phyloP scores from a whole-genome alignment of 106 monocot genomes.

The Iris macrosiphon region DNA sequence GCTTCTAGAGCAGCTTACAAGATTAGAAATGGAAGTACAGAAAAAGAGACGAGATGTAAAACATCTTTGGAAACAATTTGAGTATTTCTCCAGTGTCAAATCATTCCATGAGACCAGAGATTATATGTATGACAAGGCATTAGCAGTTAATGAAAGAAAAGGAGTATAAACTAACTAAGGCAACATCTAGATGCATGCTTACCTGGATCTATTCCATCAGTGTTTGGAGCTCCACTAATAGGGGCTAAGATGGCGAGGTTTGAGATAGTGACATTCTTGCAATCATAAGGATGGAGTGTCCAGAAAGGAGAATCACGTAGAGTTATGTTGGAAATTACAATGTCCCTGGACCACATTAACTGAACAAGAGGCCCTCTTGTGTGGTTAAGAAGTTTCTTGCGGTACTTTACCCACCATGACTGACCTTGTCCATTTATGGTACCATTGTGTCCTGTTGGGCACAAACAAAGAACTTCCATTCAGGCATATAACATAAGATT shows the following conservation, averaged over 20 bases:
- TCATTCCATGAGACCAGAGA: too few species aligned
- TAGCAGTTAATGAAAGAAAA: background rate
- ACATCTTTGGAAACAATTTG: too few species aligned
- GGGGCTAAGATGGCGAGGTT: conserved; percentile 42
- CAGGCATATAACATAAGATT: background rate
- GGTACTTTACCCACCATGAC: conserved; percentile 41
- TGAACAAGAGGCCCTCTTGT: conserved; percentile 49
- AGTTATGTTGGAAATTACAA: conserved; percentile 47
- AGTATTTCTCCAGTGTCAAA: too few species aligned
- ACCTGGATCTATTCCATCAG: conserved; percentile 60
- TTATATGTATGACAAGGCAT: background rate
- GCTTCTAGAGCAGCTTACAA: too few species aligned
- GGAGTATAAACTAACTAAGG: background rate
- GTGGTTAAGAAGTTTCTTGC: conserved; percentile 32
- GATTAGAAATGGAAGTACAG: too few species aligned
- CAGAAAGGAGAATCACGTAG: conserved; percentile 48
- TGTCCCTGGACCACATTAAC: conserved; percentile 42
- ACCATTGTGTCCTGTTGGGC: conserved; percentile 34
- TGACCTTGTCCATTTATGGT: conserved; percentile 46
- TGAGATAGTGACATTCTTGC: conserved; percentile 37
- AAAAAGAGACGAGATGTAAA: too few species aligned
- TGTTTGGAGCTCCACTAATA: conserved; percentile 39
- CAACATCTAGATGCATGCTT: background rate
- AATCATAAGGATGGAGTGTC: conserved; percentile 49
- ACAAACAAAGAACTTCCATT: background rate